These are phyloP conservation scores for Leptodermis oblonga DNA, from an alignment of 257 asterid genomes.

Conservation along the genomic window DNA sequence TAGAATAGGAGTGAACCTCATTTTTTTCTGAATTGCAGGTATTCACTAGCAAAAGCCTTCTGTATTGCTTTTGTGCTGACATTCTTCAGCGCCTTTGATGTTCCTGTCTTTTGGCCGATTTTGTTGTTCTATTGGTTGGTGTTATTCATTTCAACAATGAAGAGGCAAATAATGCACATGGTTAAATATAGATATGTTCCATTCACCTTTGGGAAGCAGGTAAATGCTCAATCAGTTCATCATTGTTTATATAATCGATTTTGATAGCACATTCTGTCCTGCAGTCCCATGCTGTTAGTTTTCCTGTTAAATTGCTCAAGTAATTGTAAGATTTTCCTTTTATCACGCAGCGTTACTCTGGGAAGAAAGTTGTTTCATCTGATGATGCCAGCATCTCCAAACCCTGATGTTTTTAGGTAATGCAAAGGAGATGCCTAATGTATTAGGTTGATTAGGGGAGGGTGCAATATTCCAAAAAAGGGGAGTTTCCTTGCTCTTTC, in stretches of 20 bases:
- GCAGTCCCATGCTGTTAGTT: background rate
- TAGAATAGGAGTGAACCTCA: constrained; percentile 18
- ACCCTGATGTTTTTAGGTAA: constrained; percentile 47
- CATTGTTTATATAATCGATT: background rate
- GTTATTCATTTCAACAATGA: constrained; percentile 84
- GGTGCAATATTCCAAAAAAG: constrained; percentile 13
- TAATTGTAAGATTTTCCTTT: background rate
- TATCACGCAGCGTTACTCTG: constrained; percentile 64
- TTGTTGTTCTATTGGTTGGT: constrained; percentile 87
- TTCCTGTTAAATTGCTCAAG: background rate
- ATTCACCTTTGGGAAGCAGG: constrained; percentile 95
- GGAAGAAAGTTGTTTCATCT: constrained; percentile 60
- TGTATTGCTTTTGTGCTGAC: constrained; percentile 75
- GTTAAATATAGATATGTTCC: constrained; percentile 88
- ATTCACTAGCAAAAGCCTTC: constrained; percentile 77
- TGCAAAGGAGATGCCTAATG: constrained; percentile 29
- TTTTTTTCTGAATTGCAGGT: constrained; percentile 47
- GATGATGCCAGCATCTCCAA: constrained; percentile 52
- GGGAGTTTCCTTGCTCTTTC: background rate
- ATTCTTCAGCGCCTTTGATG: constrained; percentile 91
- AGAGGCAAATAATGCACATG: constrained; percentile 99
- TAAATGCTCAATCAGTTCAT: constrained; percentile 10
- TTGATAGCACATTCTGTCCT: background rate
- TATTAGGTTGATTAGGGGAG: constrained; percentile 27
- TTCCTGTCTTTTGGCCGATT: constrained; percentile 99